A percentile compares a stretch with the other conserved stretches of the same genome.
These are phyloP conservation scores for Platanus orientalis DNA, from an alignment of 164 flowering plant genomes.

Conservation along the genomic window DNA sequence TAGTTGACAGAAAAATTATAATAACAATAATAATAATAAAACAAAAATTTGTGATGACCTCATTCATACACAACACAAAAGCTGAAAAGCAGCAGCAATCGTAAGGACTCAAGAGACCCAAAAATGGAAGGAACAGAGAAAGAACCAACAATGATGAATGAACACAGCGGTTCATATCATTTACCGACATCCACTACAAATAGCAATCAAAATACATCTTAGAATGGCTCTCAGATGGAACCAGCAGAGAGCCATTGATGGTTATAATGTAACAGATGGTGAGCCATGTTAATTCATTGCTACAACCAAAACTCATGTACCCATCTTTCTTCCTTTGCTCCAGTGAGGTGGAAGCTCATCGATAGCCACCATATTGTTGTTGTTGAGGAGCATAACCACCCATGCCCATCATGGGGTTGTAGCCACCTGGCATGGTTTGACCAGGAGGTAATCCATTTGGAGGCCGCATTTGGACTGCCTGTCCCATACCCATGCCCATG, in stretches of 20 bases:
- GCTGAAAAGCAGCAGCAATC: slow-evolving; percentile 14
- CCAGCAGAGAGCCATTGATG: too few relatives aligned
- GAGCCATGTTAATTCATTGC: neutral
- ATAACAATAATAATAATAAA: too few relatives aligned
- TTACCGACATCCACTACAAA: slow-evolving; percentile 1
- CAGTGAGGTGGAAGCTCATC: slow-evolving; percentile 28
- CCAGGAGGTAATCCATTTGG: slow-evolving; percentile 48
- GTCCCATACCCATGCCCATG: slow-evolving; percentile 38
- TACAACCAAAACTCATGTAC: neutral
- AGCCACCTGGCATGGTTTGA: slow-evolving; percentile 37
- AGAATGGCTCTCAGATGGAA: neutral
- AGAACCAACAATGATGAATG: slow-evolving; percentile 11
- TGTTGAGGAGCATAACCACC: slow-evolving; percentile 70
- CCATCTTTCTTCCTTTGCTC: neutral
- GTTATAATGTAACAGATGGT: too few relatives aligned
- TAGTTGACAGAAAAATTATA: too few relatives aligned
- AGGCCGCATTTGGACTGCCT: slow-evolving; percentile 56
- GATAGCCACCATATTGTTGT: slow-evolving; percentile 74
- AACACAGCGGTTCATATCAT: neutral
- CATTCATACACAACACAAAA: slow-evolving; percentile 11
- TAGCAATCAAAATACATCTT: slow-evolving; percentile 4
- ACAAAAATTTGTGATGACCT: slow-evolving; percentile 2
- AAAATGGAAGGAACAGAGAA: neutral
- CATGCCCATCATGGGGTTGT: slow-evolving; percentile 70
- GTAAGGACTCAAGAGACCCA: neutral